Conservation (phyloP, 805 yeast genomes). For the Danielia oregonensis region DNA sequence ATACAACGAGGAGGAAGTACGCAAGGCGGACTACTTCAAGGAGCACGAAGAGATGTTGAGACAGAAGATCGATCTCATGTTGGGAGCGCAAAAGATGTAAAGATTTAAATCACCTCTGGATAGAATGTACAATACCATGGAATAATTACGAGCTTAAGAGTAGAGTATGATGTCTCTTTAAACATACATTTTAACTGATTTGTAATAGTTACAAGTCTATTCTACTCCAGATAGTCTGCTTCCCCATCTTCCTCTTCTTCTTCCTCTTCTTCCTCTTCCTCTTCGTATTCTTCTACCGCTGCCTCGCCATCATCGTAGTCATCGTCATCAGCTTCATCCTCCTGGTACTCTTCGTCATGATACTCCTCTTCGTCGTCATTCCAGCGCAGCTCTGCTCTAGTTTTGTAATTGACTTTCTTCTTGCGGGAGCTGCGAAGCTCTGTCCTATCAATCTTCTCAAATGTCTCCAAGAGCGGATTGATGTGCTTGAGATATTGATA, state of each 20-base stretch:
- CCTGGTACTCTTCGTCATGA: conserved; percentile 3
- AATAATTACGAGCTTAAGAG: too few species aligned
- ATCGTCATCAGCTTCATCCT: conserved; percentile 8
- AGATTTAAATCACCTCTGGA: neutral
- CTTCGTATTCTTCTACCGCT: conserved; percentile 11
- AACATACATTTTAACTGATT: too few species aligned
- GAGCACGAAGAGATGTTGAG: conserved; percentile 64
- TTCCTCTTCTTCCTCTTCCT: conserved; percentile 9
- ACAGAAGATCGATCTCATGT: conserved; percentile 73
- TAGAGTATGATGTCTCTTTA: too few species aligned
- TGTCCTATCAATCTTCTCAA: conserved; percentile 6
- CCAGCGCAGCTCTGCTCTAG: conserved; percentile 1
- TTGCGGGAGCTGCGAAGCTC: conserved; percentile 11
- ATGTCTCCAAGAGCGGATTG: conserved; percentile 23
- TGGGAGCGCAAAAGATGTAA: conserved; percentile 42
- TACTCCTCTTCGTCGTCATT: conserved; percentile 8
- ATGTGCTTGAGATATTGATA: conserved; percentile 26
- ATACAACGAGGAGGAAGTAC: conserved; percentile 80
- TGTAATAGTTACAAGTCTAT: too few species aligned
- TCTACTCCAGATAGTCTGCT: conserved; percentile 5
- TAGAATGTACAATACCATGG: too few species aligned
- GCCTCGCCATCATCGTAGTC: conserved; percentile 10
- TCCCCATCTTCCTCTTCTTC: conserved; percentile 11
- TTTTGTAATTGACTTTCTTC: conserved; percentile 13
- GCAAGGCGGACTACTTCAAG: conserved; percentile 75